These are phyloP conservation scores for Populus trichocarpa DNA, from an alignment of 441 rosid species.

Conservation along the genomic window DNA sequence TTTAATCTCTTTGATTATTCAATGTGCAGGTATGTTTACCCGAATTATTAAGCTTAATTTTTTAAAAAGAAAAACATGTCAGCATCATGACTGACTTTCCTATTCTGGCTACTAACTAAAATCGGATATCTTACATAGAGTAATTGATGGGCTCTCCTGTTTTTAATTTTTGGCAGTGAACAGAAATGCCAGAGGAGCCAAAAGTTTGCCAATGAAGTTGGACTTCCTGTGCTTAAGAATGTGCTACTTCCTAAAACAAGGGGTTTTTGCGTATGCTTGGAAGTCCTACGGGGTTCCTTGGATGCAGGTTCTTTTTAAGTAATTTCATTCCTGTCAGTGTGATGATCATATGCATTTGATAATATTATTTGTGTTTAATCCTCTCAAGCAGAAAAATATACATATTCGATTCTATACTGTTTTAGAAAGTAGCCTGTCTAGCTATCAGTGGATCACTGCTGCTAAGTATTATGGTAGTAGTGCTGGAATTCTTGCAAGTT, in stretches of 20 bases:
- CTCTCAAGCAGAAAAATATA: no score
- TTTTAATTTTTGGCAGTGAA: slow-evolving; percentile 52
- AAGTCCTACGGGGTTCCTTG: slow-evolving; percentile 54
- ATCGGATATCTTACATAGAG: no score
- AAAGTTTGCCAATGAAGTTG: slow-evolving; percentile 75
- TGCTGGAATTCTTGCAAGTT: not conserved
- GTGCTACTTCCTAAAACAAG: slow-evolving; percentile 87
- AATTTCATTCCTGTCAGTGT: not conserved
- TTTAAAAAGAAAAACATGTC: no score
- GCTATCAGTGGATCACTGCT: no score
- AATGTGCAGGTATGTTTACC: no score
- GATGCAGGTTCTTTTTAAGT: slow-evolving; percentile 65
- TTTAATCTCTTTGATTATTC: no score
- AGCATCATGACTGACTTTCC: no score
- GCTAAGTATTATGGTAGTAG: not conserved
- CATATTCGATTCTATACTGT: no score
- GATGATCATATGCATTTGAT: not conserved
- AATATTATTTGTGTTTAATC: not conserved
- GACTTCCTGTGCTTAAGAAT: slow-evolving; percentile 68
- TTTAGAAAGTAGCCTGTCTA: no score
- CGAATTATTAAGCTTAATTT: no score
- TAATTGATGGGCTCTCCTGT: no score
- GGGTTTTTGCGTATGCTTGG: slow-evolving; percentile 78
- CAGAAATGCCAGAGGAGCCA: slow-evolving; percentile 68
- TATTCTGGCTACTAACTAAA: no score